These are phyloP conservation scores for Quaeritorhiza haematococci DNA, from an alignment of 371 early-diverging fungal species.

Conservation along the genomic window DNA sequence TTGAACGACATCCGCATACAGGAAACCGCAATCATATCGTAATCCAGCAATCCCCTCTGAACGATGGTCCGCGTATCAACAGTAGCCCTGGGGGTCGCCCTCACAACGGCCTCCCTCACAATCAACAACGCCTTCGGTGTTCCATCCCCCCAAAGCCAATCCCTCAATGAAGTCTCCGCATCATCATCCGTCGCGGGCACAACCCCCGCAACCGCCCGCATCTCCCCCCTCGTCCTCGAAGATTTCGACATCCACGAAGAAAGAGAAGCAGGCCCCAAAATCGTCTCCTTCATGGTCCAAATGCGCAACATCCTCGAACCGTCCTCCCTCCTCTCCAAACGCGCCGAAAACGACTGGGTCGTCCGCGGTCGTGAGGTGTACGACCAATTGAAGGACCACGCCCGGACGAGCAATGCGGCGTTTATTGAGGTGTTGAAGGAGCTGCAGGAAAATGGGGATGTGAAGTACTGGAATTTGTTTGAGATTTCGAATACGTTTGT, in stretches of 20 bases:
- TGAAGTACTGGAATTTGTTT: not conserved
- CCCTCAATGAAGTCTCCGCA: too few relatives aligned
- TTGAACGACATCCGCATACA: too few relatives aligned
- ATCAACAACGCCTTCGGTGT: too few relatives aligned
- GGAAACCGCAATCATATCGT: too few relatives aligned
- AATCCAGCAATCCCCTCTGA: too few relatives aligned
- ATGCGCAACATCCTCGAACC: not conserved
- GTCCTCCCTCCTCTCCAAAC: not conserved
- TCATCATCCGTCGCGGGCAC: too few relatives aligned
- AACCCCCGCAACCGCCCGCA: too few relatives aligned
- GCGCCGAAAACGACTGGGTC: not conserved
- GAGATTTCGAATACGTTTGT: not conserved
- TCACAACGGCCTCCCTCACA: too few relatives aligned
- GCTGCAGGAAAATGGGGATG: not conserved
- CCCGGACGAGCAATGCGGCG: not conserved
- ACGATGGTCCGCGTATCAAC: too few relatives aligned
- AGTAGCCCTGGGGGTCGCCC: too few relatives aligned
- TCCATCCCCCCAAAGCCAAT: too few relatives aligned
- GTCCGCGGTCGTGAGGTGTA: not conserved
- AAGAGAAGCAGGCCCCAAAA: not conserved
- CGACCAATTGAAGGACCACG: not conserved
- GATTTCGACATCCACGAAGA: not conserved
- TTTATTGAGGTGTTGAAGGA: not conserved
- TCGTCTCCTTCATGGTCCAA: not conserved
- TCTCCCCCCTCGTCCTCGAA: not conserved